Evolutionary conservation across 495 filamentous ascomycete species (phyloP).

Genomic region (Pyrenula aspistea): DNA sequence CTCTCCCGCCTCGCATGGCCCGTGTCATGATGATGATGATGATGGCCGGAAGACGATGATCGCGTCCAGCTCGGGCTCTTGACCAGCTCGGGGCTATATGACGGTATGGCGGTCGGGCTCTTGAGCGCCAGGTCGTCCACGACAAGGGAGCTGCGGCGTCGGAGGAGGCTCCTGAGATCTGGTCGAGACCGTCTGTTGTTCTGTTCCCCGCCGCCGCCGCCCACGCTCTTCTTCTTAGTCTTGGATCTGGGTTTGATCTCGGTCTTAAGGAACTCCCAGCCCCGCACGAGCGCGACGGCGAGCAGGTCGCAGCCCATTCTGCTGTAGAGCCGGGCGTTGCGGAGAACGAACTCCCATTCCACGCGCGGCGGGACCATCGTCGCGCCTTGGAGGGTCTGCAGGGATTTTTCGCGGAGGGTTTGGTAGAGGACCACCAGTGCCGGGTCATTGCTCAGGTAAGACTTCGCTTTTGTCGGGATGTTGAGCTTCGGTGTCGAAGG

Average conservation of each 20-base stretch:
- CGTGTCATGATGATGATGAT: too few relatives aligned
- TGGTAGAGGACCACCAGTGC: conserved; percentile 77
- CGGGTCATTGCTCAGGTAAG: conserved; percentile 83
- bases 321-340: conserved; percentile 78
- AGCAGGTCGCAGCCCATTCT: conserved; percentile 96
- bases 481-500: not conserved
- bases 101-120: not conserved
- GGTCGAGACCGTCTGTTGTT: conserved; percentile 28
- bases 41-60: too few relatives aligned
- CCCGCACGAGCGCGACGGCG: conserved; percentile 68
- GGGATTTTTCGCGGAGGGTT: conserved; percentile 71
- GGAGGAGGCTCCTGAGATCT: conserved; percentile 57
- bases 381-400: conserved; percentile 76
- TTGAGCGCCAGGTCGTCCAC: conserved; percentile 60
- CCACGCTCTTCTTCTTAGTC: conserved; percentile 10
- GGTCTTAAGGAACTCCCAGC: conserved; percentile 69
- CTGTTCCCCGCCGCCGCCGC: conserved; percentile 19
- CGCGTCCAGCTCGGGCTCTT: not conserved
- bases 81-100: conserved; percentile 5
- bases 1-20: not conserved
- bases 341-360: conserved; percentile 84
- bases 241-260: conserved; percentile 25
- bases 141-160: conserved; percentile 63
- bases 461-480: conserved; percentile 47
- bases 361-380: conserved; percentile 65